Base-by-base conservation (phyloP, 1,139 yeast species). In the Hyphopichia pseudoburtonii region DNA sequence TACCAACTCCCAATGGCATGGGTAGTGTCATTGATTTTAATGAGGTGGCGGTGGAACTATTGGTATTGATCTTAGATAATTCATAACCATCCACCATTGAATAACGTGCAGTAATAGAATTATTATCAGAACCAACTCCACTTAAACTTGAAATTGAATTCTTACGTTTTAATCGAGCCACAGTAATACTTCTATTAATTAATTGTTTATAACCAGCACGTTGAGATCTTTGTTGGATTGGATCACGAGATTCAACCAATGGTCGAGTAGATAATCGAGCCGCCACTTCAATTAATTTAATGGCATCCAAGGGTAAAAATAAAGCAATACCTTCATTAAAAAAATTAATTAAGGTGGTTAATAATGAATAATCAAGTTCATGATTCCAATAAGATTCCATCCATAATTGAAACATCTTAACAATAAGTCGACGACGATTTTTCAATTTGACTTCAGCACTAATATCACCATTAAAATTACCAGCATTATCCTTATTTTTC, bases 351-450 rank as follows among this genome's bases (percentile, higher is more conserved):
- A 88, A 63, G 0, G 88, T 81, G 9, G 92, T 79, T 33, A 89
- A 60, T 24, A 81, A 67, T 17, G 62, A 65, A 43, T 74, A 76
- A 54, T 88, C 96, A 11, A 65, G 51, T 24, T 75, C 71, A 38
- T 72, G 77, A 47, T 80, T 77, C 96, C 96, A 90, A 55, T 84
- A 88, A 37, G 92, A 82, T 58, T 87, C 95, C 60, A 89, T 63
- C 97, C 97, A 90, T 35, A 80, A 66, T 52, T 80, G 85, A 51
- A 88, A 79, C 59, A 85, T 69, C 48, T 76, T 78, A 45, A 82
- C 79, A 30, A 87, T 79, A 38, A 83, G 63, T 42, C 80, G 76
- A 51, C 95, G 69, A 54, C 95, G 72, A 46, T 74, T 80, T 50
- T 81, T 80, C 36, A 83, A 51, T 40, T 73, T 70, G 16, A 80